Base-by-base conservation (phyloP, 331 rosid genomes). In the Telfairia occidentalis region DNA sequence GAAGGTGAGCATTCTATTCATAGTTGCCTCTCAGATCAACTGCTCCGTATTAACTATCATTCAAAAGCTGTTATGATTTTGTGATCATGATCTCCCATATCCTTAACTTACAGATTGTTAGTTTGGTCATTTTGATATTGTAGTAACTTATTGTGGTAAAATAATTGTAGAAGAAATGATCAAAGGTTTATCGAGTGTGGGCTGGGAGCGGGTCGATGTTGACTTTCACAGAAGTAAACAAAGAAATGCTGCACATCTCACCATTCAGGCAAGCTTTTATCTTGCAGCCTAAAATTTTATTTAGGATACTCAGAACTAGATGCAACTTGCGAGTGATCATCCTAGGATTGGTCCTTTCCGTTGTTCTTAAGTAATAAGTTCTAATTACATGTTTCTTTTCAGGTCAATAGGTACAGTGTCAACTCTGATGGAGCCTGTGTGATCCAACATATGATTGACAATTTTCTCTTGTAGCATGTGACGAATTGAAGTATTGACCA, bases 141-240 rank as follows among this genome's bases (percentile, higher is more conserved):
- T 46, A 26, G 48, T 21, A 53, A 48, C 28, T 74, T 54, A 32
- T 52, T 13, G 16, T 32, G 19, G 13, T 32, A n/a, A 13, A 72
- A 59, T 34, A 46, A 37, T 45, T 85, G 82, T 73, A 94, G 98
- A 91, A 84, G 88, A 84, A 85, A 94, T 94, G 96, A 66, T 94
- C 46, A 86, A 91, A 80, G 81, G 90, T 59, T 83, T 94, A 79
- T 88, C 90, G 34, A 81, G 81, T 28, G 45, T 94, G 87, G 84
- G 90, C 79, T 94, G 98, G 97, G 98, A 90, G 54, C 75, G 98
- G 52, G 74, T 95, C 55, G 97, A 95, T 83, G 96, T 95, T 58
- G 87, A 81, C 81, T 92, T 95, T 76, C 82, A 83, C 18, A 86
- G 90, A 61, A 88, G 85, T 73, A 84, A 42, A 77, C 97, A 90